Conservation (phyloP, 306 rosid species). For the Lathyrus oleraceus region DNA sequence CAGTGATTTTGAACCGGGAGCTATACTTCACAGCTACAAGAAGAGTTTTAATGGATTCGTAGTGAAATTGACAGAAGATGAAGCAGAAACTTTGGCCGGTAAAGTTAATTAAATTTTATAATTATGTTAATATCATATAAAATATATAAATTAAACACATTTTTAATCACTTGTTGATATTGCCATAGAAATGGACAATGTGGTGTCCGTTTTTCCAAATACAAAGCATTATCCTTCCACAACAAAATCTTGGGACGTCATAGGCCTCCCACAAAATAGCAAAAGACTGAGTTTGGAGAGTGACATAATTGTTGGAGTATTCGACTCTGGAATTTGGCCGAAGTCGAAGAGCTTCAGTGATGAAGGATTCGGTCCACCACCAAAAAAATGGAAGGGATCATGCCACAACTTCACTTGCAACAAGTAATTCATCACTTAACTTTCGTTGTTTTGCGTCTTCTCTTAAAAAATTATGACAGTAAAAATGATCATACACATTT, state of each 20-base stretch:
- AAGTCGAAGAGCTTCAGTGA: constrained; percentile 49
- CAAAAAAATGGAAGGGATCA: constrained; percentile 47
- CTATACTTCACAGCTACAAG: constrained; percentile 42
- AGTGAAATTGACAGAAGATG: constrained; percentile 36
- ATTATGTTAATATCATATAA: no score
- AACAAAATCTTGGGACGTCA: constrained; percentile 55
- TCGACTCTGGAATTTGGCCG: constrained; percentile 49
- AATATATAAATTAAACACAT: neutral
- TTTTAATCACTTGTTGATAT: neutral
- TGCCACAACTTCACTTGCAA: constrained; percentile 54
- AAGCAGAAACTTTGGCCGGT: constrained; percentile 37
- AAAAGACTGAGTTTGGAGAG: constrained; percentile 23
- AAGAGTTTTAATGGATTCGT: constrained; percentile 48
- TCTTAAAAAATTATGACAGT: no score
- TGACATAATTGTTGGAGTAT: constrained; percentile 44
- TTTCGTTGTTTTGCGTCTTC: no score
- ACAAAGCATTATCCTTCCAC: constrained; percentile 18
- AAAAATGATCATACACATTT: neutral
- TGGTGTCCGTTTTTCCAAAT: constrained; percentile 43
- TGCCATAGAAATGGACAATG: constrained; percentile 35
- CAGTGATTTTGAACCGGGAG: constrained; percentile 21
- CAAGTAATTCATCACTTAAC: constrained; percentile 32
- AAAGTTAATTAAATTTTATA: neutral
- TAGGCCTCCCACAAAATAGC: constrained; percentile 30
- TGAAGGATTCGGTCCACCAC: constrained; percentile 50